phyloP scores from a whole-genome alignment of 495 filamentous ascomycete species.

The Chaetomidium leptoderma region DNA sequence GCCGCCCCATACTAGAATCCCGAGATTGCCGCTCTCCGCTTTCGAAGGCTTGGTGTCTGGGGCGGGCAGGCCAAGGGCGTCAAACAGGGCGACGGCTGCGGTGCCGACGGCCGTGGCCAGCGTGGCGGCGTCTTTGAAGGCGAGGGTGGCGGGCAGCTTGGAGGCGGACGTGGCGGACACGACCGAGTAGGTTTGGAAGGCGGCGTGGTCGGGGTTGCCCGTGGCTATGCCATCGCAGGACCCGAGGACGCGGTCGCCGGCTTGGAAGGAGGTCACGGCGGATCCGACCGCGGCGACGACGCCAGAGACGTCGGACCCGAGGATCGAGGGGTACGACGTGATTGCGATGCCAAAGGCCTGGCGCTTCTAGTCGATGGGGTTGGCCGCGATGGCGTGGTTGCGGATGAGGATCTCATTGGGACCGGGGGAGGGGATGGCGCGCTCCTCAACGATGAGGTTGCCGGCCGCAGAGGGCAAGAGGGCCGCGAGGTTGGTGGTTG shows the following conservation, averaged over 20 bases:
- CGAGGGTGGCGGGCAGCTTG: constrained; percentile 29
- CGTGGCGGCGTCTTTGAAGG: constrained; percentile 37
- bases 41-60: background rate
- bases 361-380: constrained; percentile 47
- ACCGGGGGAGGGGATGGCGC: constrained; percentile 31
- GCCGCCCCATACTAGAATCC: constrained; percentile 59
- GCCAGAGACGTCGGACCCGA: constrained; percentile 55
- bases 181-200: constrained; percentile 43
- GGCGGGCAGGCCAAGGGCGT: constrained; percentile 32
- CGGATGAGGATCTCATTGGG: constrained; percentile 38
- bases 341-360: constrained; percentile 34
- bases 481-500: constrained; percentile 12
- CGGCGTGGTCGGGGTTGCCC: constrained; percentile 22
- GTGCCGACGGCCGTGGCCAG: constrained; percentile 37
- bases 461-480: background rate
- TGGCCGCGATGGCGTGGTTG: constrained; percentile 40
- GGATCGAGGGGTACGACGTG: constrained; percentile 44
- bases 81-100: constrained; percentile 34
- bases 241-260: constrained; percentile 44
- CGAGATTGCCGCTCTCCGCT: constrained; percentile 24
- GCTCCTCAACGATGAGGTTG: constrained; percentile 30
- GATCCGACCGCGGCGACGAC: constrained; percentile 46
- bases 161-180: constrained; percentile 26
- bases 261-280: constrained; percentile 41
- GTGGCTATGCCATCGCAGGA: constrained; percentile 16